Evolutionary conservation across 2,329 filamentous ascomycete genomes (phyloP), one percentile per base, ranked within the genome.

Genomic region (Nemania sp.): DNA sequence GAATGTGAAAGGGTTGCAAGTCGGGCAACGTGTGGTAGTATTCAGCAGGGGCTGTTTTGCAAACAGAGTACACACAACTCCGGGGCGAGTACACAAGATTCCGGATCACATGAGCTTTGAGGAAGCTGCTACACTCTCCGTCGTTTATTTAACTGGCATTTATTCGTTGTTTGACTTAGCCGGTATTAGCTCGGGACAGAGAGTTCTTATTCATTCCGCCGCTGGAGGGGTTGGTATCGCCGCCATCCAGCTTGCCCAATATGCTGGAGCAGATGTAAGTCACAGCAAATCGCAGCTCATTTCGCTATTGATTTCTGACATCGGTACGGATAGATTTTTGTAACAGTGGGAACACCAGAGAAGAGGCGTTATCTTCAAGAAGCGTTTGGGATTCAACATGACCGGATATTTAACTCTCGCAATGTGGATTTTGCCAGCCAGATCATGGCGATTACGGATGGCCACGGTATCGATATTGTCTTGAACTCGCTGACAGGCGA

Each of bases 101-200:
- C 69, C 71, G 1, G 62, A 66, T 12, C 39, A n/a, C 8, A 63
- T 74, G 63, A 60, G 41, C 6, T 72, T 70, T 23, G 66, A 66
- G 22, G 65, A 70, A 2, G 71, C 68, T 1, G 67, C 69, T 2
- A 68, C 70, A 0, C 59, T 74, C 14, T 65, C 67, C 1, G n/a
- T 64, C 2, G 65, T 68, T 1, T 71, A 63, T 52, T 11, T 63
- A 12, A 72, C 72, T 0, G 61, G 65, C 1, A 56, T 70, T 5
- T 65, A 71, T 20, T 57, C 62, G 0, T 54, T 76, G 0, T 62
- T 64, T 12, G 15, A 70, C 19, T 17, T 71, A 0, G 58, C 57
- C 1, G 45, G 59, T 4, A 53, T 75, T 1, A 37, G 59, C 14
- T 52, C 60, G 1, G 67, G 66, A 7, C 51, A 62, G 8, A 19